phyloP scores from a whole-genome alignment of 495 filamentous ascomycete genomes.

The Physcia stellaris region DNA sequence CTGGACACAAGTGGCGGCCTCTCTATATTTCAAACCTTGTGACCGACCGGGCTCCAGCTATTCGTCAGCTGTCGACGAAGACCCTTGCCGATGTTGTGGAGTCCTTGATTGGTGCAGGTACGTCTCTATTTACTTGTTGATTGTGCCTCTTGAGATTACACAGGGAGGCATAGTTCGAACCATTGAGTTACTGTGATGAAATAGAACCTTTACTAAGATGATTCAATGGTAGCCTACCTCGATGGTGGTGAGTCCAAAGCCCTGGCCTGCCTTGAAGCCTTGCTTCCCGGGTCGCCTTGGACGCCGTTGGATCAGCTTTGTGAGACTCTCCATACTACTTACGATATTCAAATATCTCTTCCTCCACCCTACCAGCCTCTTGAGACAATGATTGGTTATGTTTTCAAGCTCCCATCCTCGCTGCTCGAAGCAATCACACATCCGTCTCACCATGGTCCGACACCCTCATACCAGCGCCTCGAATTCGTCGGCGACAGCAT shows the following conservation, averaged over 20 bases:
- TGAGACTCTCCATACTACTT: constrained; percentile 20
- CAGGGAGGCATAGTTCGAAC: too few relatives aligned
- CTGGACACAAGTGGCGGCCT: constrained; percentile 56
- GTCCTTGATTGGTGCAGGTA: constrained; percentile 67
- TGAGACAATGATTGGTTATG: constrained; percentile 52
- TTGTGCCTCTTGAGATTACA: too few relatives aligned
- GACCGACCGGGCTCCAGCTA: constrained; percentile 4
- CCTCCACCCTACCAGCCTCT: constrained; percentile 25
- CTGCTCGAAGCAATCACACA: constrained; percentile 83
- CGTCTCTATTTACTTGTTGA: too few relatives aligned
- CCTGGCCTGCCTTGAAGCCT: constrained; percentile 45
- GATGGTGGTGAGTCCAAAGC: constrained; percentile 56
- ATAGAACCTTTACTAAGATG: too few relatives aligned
- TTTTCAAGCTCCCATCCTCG: constrained; percentile 53
- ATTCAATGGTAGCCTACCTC: too few relatives aligned
- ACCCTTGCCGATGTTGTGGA: constrained; percentile 84
- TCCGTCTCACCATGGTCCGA: constrained; percentile 39
- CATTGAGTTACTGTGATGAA: too few relatives aligned
- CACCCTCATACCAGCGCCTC: constrained; percentile 65
- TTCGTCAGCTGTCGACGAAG: constrained; percentile 52
- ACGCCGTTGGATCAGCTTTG: constrained; percentile 21
- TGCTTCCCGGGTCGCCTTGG: constrained; percentile 53
- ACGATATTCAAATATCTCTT: constrained; percentile 12
- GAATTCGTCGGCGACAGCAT: constrained; percentile 87
- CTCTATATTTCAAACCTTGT: constrained; percentile 39